Evolutionary conservation across 2,329 filamentous ascomycete genomes (phyloP).

Genomic region (Ophiostoma sp.): DNA sequence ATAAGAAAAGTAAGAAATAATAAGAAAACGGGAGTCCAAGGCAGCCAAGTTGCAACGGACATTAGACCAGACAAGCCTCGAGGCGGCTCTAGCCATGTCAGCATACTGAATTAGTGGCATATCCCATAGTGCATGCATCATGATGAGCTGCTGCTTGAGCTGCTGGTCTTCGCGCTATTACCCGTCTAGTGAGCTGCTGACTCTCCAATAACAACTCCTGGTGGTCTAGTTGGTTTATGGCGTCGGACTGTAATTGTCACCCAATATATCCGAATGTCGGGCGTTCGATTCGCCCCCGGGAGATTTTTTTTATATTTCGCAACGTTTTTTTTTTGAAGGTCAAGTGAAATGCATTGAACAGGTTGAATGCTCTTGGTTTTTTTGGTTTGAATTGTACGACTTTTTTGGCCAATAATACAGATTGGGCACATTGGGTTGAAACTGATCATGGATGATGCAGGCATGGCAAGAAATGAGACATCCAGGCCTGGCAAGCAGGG

Average conservation of each 20-base stretch:
- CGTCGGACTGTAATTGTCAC: not conserved
- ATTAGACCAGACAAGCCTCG: not conserved
- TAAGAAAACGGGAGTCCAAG: not conserved
- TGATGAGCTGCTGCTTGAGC: not conserved
- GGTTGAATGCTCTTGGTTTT: too few relatives aligned
- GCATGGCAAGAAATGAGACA: conserved; percentile 10
- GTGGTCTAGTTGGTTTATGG: not conserved
- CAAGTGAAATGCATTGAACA: too few relatives aligned
- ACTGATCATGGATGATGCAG: not conserved
- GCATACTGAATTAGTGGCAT: not conserved
- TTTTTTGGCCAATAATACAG: not conserved
- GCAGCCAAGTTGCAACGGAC: not conserved
- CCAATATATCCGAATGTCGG: not conserved
- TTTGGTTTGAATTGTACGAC: not conserved
- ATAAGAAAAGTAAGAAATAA: not conserved
- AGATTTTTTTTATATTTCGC: not conserved
- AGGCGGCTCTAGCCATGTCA: not conserved
- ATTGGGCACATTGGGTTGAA: not conserved
- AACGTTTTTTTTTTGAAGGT: not conserved
- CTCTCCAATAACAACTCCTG: not conserved
- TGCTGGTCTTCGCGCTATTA: not conserved
- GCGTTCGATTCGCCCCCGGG: not conserved
- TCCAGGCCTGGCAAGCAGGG: not conserved
- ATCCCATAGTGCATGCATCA: not conserved
- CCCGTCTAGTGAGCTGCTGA: not conserved